Conservation (phyloP, 1,284 basidiomycete species). For the Apiotrichum mycotoxinovorans region DNA sequence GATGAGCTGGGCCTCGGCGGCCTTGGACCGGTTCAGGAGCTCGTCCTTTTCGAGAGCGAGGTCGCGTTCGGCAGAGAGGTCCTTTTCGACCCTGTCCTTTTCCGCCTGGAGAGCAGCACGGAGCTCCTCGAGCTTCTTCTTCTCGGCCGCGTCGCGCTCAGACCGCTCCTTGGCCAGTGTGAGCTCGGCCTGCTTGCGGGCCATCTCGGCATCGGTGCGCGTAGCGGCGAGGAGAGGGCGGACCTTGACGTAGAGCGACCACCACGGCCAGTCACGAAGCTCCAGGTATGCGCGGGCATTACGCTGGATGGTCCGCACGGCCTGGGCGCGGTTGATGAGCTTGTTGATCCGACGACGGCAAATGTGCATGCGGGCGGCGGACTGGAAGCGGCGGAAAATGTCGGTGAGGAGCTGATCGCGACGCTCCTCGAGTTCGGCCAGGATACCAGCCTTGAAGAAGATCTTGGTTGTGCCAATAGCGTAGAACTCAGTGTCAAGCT, state of each 20-base stretch:
- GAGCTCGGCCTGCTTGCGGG: slow-evolving; percentile 82
- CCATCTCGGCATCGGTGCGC: slow-evolving; percentile 85
- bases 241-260: slow-evolving; percentile 95
- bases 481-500: slow-evolving; percentile 79
- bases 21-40: slow-evolving; percentile 79
- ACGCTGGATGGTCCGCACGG: slow-evolving; percentile 86
- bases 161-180: slow-evolving; percentile 75
- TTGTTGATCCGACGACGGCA: slow-evolving; percentile 90
- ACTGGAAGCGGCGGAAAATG: slow-evolving; percentile 84
- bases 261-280: slow-evolving; percentile 96
- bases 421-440: slow-evolving; percentile 95
- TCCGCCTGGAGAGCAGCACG: slow-evolving; percentile 75
- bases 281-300: slow-evolving; percentile 90
- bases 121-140: slow-evolving; percentile 69
- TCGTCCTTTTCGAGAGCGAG: slow-evolving; percentile 79
- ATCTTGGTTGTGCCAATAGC: slow-evolving; percentile 96
- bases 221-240: slow-evolving; percentile 90
- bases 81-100: slow-evolving; percentile 74
- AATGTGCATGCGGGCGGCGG: slow-evolving; percentile 77
- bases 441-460: slow-evolving; percentile 97
- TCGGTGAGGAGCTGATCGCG: slow-evolving; percentile 83
- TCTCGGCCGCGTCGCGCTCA: slow-evolving; percentile 76
- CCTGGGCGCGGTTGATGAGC: slow-evolving; percentile 85
- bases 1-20: slow-evolving; percentile 74
- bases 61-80: slow-evolving; percentile 75